phyloP scores from a whole-genome alignment of 106 monocot genomes.

The Apostasia ramifera region DNA sequence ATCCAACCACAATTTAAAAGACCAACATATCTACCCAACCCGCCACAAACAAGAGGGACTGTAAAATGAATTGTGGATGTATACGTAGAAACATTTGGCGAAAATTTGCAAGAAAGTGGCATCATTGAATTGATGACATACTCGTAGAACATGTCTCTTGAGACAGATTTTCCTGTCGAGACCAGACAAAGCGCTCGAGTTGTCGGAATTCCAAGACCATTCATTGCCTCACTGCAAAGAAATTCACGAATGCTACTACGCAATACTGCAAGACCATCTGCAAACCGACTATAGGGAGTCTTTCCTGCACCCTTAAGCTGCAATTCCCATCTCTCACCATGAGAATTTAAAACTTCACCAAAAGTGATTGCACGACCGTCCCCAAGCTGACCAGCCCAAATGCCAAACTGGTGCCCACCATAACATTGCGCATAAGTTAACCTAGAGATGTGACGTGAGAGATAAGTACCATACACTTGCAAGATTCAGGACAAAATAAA shows the following conservation, averaged over 20 bases:
- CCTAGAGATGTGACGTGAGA: conserved; percentile 22
- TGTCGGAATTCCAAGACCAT: conserved; percentile 93
- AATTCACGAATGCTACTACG: conserved; percentile 99
- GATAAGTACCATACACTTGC: not conserved
- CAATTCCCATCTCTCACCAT: conserved; percentile 82
- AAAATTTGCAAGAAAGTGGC: not conserved
- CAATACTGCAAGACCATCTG: conserved; percentile 94
- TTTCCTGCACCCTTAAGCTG: conserved; percentile 96
- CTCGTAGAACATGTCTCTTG: conserved; percentile 99
- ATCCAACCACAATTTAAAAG: too few species aligned
- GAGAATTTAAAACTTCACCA: conserved; percentile 79
- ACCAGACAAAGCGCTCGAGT: conserved; percentile 94
- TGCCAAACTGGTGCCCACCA: conserved; percentile 98
- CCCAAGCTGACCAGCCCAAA: conserved; percentile 98
- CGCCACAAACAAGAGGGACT: too few species aligned
- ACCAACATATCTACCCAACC: too few species aligned
- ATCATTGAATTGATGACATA: conserved; percentile 19
- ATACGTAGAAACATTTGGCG: not conserved
- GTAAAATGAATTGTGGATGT: too few species aligned
- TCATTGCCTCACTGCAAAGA: conserved; percentile 94
- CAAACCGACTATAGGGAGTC: conserved; percentile 98
- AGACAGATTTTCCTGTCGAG: conserved; percentile 82
- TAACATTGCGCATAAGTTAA: conserved; percentile 94
- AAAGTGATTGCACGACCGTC: conserved; percentile 96
- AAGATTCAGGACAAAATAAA: not conserved